phyloP scores from a whole-genome alignment of 257 asterid species.

The Nemophila menziesii region DNA sequence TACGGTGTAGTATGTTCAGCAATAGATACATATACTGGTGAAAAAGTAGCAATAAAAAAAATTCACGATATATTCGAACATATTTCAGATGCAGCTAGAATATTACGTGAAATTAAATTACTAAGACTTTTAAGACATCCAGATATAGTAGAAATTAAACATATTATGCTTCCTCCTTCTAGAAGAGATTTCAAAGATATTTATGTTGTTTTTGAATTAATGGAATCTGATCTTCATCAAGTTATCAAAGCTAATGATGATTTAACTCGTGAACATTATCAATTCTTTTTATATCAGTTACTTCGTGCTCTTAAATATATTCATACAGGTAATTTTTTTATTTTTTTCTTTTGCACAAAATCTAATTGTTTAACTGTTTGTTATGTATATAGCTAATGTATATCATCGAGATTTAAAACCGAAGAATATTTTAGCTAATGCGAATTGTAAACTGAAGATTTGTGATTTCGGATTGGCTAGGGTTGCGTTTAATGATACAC shows the following conservation, averaged over 20 bases:
- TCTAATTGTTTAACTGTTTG: slow-evolving; percentile 1
- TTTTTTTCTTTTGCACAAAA: background rate
- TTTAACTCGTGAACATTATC: slow-evolving; percentile 80
- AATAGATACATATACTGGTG: slow-evolving; percentile 65
- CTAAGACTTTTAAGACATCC: slow-evolving; percentile 87
- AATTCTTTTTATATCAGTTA: slow-evolving; percentile 78
- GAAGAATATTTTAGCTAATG: slow-evolving; percentile 86
- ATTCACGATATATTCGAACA: slow-evolving; percentile 78
- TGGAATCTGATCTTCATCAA: slow-evolving; percentile 95
- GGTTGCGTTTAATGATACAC: slow-evolving; percentile 84
- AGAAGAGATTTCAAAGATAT: slow-evolving; percentile 81
- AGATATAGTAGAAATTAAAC: slow-evolving; percentile 84
- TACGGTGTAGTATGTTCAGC: slow-evolving; percentile 95
- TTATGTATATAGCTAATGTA: slow-evolving; percentile 65
- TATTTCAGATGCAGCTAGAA: slow-evolving; percentile 83
- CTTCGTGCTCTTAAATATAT: slow-evolving; percentile 84
- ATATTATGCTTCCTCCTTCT: slow-evolving; percentile 89
- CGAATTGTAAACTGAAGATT: slow-evolving; percentile 86
- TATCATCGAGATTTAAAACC: slow-evolving; percentile 90
- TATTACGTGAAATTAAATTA: slow-evolving; percentile 86
- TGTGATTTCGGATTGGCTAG: slow-evolving; percentile 97
- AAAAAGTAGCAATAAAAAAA: slow-evolving; percentile 86
- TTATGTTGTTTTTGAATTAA: slow-evolving; percentile 87
- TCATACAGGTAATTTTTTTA: slow-evolving; percentile 51
- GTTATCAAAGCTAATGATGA: slow-evolving; percentile 95